These are phyloP conservation scores for Aspergillus novofumigatus DNA, from an alignment of 2,329 filamentous ascomycete genomes.

Conservation along the genomic window DNA sequence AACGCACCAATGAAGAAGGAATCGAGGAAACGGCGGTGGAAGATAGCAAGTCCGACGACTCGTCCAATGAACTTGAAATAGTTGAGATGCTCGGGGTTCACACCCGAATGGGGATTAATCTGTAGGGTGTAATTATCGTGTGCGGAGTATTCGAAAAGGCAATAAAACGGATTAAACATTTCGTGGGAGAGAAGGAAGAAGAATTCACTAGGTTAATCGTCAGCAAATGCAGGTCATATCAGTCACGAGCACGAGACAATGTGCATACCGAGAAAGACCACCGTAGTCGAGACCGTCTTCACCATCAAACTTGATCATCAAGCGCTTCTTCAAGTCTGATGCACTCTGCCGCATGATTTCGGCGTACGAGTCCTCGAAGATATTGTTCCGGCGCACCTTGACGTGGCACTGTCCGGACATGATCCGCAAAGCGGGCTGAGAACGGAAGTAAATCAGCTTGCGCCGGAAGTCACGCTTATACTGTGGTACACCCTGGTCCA, in stretches of 20 bases:
- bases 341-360: slow-evolving; percentile 97
- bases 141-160: slow-evolving; percentile 97
- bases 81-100: slow-evolving; percentile 98
- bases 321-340: slow-evolving; percentile 90
- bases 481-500: slow-evolving; percentile 97
- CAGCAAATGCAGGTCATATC: neutral
- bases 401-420: slow-evolving; percentile 96
- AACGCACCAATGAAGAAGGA: slow-evolving; percentile 98
- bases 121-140: slow-evolving; percentile 99
- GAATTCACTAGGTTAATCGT: slow-evolving; percentile 67
- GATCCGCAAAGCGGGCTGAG: slow-evolving; percentile 92
- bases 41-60: slow-evolving; percentile 93
- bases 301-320: slow-evolving; percentile 99
- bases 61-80: slow-evolving; percentile 99
- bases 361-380: slow-evolving; percentile 98
- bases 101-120: slow-evolving; percentile 98
- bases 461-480: slow-evolving; percentile 98
- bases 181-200: slow-evolving; percentile 99
- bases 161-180: slow-evolving; percentile 99
- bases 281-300: slow-evolving; percentile 98
- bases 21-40: slow-evolving; percentile 94
- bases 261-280: slow-evolving; percentile 71
- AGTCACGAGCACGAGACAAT: neutral
- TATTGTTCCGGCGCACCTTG: slow-evolving; percentile 92
- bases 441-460: slow-evolving; percentile 98